A percentile compares a stretch with the other conserved stretches of the same genome.
phyloP scores from a whole-genome alignment of 2,329 filamentous ascomycete species.

The Cordyceps militaris region DNA sequence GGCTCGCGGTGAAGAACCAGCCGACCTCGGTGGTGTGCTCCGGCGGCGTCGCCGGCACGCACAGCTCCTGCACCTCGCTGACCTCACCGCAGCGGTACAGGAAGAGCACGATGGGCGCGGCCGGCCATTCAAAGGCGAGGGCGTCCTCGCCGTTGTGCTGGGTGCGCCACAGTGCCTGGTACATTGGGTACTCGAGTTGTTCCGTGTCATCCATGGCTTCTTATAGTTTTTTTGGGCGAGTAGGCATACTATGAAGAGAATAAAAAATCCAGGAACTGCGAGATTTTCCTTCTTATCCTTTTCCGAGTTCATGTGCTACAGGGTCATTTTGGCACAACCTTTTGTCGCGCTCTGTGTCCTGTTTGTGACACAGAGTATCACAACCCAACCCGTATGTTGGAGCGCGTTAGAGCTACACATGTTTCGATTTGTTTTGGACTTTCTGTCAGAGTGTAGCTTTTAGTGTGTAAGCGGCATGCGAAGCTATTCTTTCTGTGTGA shows the following conservation, averaged over 20 bases:
- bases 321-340: too few species aligned
- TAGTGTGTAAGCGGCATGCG: too few species aligned
- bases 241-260: background rate
- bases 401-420: background rate
- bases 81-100: background rate
- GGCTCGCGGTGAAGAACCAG: constrained; percentile 4
- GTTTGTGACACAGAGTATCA: constrained; percentile 1
- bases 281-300: background rate
- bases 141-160: background rate
- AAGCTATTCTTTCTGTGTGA: too few species aligned
- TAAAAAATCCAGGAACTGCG: background rate
- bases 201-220: background rate
- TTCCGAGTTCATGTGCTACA: too few species aligned
- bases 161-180: constrained; percentile 2
- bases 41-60: background rate
- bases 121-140: background rate
- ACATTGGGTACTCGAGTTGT: background rate
- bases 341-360: background rate
- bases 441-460: background rate
- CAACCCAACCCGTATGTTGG: background rate
- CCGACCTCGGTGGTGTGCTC: background rate
- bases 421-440: background rate
- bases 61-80: background rate
- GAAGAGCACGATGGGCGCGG: background rate
- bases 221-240: background rate